Evolutionary conservation across 2,329 filamentous ascomycete species (phyloP).

Genomic region (Thelonectria rubi): DNA sequence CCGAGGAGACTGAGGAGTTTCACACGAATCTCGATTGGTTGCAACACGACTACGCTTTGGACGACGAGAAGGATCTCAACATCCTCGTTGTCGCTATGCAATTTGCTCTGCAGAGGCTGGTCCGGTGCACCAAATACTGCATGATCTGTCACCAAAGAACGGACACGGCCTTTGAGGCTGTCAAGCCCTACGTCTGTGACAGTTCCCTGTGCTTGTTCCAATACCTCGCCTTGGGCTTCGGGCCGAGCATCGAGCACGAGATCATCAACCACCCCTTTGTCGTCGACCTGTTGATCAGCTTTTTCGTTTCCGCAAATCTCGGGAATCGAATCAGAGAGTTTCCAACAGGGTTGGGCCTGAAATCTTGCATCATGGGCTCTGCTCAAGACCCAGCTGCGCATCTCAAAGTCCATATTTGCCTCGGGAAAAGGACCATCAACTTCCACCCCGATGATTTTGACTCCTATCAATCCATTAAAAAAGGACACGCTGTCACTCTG

Average conservation of each 20-base stretch:
- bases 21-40: conserved; percentile 30
- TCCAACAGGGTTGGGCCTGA: conserved; percentile 54
- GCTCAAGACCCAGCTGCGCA: neutral
- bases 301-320: conserved; percentile 73
- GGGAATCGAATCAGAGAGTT: conserved; percentile 53
- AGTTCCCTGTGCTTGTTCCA: conserved; percentile 83
- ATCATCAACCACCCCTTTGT: conserved; percentile 81
- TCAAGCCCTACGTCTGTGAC: conserved; percentile 84
- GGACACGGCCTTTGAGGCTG: conserved; percentile 69
- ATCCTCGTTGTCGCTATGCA: conserved; percentile 72
- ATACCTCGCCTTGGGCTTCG: conserved; percentile 86
- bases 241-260: conserved; percentile 85
- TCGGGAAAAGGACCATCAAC: conserved; percentile 24
- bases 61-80: conserved; percentile 51
- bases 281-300: conserved; percentile 83
- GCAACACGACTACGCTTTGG: conserved; percentile 44
- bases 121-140: conserved; percentile 86
- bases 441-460: conserved; percentile 28
- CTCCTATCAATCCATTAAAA: conserved; percentile 27
- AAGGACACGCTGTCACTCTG: conserved; percentile 33
- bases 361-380: conserved; percentile 38
- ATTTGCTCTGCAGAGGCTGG: conserved; percentile 79
- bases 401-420: conserved; percentile 27
- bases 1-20: conserved; percentile 8
- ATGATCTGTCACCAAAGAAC: conserved; percentile 81